Evolutionary conservation across 106 monocot genomes (phyloP).

Genomic region (Platanthera zijinensis): DNA sequence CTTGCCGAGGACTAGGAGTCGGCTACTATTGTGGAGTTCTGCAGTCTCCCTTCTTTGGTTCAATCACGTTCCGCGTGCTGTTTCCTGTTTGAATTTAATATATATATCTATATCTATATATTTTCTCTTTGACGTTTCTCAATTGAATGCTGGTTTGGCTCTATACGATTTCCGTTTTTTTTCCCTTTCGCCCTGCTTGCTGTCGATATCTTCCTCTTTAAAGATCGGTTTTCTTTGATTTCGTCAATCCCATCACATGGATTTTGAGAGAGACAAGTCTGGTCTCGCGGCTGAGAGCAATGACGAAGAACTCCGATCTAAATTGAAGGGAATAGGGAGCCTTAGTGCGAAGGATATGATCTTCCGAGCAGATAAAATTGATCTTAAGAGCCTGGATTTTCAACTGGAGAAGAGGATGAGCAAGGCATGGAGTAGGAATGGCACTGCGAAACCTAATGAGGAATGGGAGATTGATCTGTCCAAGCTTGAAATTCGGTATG

Average conservation of each 20-base stretch:
- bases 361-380: conserved; percentile 78
- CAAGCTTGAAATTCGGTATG: conserved; percentile 50
- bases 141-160: not conserved
- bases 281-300: not conserved
- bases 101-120: no score
- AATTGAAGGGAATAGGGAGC: conserved; percentile 44
- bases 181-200: not conserved
- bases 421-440: conserved; percentile 56
- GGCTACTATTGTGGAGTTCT: not conserved
- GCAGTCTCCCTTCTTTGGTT: not conserved
- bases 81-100: not conserved
- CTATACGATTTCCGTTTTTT: not conserved
- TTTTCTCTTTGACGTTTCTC: not conserved
- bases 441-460: conserved; percentile 27
- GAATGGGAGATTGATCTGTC: conserved; percentile 74
- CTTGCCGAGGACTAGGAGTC: not conserved
- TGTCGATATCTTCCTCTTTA: not conserved
- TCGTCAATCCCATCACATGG: not conserved
- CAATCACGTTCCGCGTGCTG: not conserved
- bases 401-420: conserved; percentile 64
- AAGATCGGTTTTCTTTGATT: not conserved
- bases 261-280: not conserved
- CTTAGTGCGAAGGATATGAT: conserved; percentile 53
- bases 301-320: conserved; percentile 19
- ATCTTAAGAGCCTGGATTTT: conserved; percentile 74